These are phyloP conservation scores for Fallopia convolvulus DNA, from an alignment of 148 eudicot genomes.

Conservation along the genomic window DNA sequence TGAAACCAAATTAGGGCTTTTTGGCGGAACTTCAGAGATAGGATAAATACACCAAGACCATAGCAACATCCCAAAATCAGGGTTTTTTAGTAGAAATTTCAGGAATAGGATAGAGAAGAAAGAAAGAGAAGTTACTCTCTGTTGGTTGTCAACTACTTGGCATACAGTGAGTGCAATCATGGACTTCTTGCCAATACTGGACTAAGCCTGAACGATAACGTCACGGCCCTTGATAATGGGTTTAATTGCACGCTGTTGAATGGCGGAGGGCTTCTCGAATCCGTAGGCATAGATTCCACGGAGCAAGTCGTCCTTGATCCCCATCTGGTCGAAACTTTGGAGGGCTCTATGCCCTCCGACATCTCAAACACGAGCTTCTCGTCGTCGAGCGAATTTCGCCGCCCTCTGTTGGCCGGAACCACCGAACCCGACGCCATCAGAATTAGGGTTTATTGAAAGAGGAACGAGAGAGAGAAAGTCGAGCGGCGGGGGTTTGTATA, in stretches of 20 bases:
- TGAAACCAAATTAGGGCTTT: not conserved
- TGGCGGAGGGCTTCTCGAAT: conserved; percentile 88
- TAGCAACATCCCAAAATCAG: not conserved
- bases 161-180: conserved; percentile 92
- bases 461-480: not conserved
- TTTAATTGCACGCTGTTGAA: conserved; percentile 79
- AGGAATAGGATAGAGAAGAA: not conserved
- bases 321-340: conserved; percentile 73
- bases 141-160: conserved; percentile 61
- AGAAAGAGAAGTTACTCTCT: conserved; percentile 37
- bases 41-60: not conserved
- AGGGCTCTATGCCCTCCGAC: conserved; percentile 62
- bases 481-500: not conserved
- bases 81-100: not conserved
- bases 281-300: conserved; percentile 76
- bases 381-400: conserved; percentile 38
- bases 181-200: conserved; percentile 88
- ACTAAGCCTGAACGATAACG: conserved; percentile 94
- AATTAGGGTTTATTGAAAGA: not conserved
- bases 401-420: conserved; percentile 37
- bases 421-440: conserved; percentile 35
- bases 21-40: not conserved
- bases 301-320: conserved; percentile 62
- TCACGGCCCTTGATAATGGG: conserved; percentile 85
- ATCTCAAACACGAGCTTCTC: conserved; percentile 74